Evolutionary conservation across 2,329 filamentous ascomycete species (phyloP).

Genomic region (Sarocladium oryzae): DNA sequence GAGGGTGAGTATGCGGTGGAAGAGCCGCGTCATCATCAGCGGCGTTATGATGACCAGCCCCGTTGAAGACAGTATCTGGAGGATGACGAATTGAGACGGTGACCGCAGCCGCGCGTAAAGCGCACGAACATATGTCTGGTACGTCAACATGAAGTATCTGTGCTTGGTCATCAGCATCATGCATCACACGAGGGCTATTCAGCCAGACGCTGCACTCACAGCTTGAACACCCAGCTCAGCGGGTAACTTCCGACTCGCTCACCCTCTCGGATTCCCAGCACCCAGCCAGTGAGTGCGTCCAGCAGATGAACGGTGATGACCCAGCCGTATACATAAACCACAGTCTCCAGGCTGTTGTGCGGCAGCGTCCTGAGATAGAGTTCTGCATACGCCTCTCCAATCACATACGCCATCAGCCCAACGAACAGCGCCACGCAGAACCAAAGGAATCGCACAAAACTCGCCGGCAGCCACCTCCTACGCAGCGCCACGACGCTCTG

Average conservation of each 20-base stretch:
- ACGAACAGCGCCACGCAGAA: constrained; percentile 59
- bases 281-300: constrained; percentile 60
- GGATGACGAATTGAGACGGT: constrained; percentile 57
- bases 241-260: constrained; percentile 64
- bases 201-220: constrained; percentile 36
- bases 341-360: constrained; percentile 59
- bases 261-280: constrained; percentile 58
- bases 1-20: constrained; percentile 48
- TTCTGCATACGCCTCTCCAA: constrained; percentile 64
- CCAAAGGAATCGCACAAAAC: constrained; percentile 64
- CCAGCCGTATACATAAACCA: constrained; percentile 66
- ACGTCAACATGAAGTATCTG: constrained; percentile 62
- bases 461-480: constrained; percentile 54
- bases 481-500: constrained; percentile 32
- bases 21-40: constrained; percentile 53
- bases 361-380: constrained; percentile 61
- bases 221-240: constrained; percentile 64
- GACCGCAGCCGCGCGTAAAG: constrained; percentile 62
- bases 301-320: constrained; percentile 59
- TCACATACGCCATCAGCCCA: constrained; percentile 57
- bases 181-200: neutral
- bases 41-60: constrained; percentile 58
- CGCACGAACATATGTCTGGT: constrained; percentile 65
- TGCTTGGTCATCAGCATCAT: constrained; percentile 12
- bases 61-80: constrained; percentile 58